phyloP scores from a whole-genome alignment of 2,329 filamentous ascomycete species.

The Xylaria sp. region DNA sequence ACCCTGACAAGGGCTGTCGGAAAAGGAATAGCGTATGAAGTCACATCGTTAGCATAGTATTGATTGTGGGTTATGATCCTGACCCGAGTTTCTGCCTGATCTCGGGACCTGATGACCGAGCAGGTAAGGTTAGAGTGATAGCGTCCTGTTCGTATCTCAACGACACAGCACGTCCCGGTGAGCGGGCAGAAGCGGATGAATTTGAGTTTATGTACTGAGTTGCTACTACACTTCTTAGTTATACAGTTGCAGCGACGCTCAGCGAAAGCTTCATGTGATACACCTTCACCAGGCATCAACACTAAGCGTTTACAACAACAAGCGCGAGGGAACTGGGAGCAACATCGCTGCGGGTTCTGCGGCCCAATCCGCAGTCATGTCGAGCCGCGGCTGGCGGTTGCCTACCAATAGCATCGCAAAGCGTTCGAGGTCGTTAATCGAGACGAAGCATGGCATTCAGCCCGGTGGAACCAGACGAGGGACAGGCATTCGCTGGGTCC shows the following conservation, averaged over 20 bases:
- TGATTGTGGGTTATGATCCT: background rate
- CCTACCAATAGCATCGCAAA: slow-evolving; percentile 5
- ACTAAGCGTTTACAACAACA: background rate
- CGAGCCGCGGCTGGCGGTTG: slow-evolving; percentile 21
- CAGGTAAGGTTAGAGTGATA: background rate
- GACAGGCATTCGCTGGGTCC: background rate
- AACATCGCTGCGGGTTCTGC: background rate
- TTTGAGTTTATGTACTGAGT: background rate
- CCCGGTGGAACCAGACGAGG: slow-evolving; percentile 8
- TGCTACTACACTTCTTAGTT: background rate
- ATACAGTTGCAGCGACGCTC: slow-evolving; percentile 20
- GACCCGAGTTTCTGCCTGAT: background rate
- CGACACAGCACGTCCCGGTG: slow-evolving; percentile 8
- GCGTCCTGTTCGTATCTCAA: background rate
- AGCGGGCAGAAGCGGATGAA: slow-evolving; percentile 16
- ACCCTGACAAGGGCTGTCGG: slow-evolving; percentile 15
- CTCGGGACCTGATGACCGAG: background rate
- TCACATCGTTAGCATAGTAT: background rate
- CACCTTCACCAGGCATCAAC: background rate
- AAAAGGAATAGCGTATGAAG: slow-evolving; percentile 4
- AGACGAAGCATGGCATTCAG: slow-evolving; percentile 15
- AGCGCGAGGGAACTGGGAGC: slow-evolving; percentile 8
- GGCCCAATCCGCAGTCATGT: background rate
- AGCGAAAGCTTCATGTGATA: slow-evolving; percentile 22
- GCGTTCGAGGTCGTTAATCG: background rate